phyloP scores from a whole-genome alignment of 1,284 basidiomycete species.

The Moniliella sp. region DNA sequence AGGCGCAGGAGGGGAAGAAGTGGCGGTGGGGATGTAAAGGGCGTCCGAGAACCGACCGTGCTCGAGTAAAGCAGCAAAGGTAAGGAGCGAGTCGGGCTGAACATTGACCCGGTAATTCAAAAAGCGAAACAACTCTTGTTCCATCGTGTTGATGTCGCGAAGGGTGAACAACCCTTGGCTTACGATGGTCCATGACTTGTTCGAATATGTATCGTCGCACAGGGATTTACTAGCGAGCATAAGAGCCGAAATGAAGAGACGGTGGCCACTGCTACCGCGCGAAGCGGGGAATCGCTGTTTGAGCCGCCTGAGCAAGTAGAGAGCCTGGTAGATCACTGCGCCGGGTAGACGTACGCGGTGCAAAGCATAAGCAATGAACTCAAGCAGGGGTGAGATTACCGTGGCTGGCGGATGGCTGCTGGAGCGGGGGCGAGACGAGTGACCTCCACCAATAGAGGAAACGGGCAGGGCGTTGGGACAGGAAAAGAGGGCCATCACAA shows the following conservation, averaged over 20 bases:
- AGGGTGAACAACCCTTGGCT: conserved; percentile 29
- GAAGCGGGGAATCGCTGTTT: conserved; percentile 31
- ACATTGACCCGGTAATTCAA: conserved; percentile 28
- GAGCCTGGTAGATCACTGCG: conserved; percentile 24
- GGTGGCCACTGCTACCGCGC: conserved; percentile 30
- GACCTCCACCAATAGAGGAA: too few species aligned
- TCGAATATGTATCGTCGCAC: conserved; percentile 33
- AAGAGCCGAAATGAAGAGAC: conserved; percentile 32
- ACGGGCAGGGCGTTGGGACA: too few species aligned
- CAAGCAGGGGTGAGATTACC: too few species aligned
- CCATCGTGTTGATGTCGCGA: conserved; percentile 33
- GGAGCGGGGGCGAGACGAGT: conserved; percentile 21
- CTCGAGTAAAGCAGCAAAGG: conserved; percentile 19
- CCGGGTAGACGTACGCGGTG: conserved; percentile 29
- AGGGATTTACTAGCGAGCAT: conserved; percentile 32
- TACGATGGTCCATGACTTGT: conserved; percentile 34
- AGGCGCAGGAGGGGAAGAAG: too few species aligned
- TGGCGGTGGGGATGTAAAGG: too few species aligned
- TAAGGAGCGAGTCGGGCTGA: conserved; percentile 14
- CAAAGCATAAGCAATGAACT: conserved; percentile 33
- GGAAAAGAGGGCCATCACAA: conserved; percentile 23
- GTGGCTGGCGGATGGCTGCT: too few species aligned
- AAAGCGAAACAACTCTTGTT: conserved; percentile 31
- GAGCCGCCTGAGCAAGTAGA: conserved; percentile 26
- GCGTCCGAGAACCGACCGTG: conserved; percentile 6